Evolutionary conservation across 805 yeast genomes (phyloP), one percentile per base, ranked within the genome.

Genomic region (Metschnikowia peoriensis): DNA sequence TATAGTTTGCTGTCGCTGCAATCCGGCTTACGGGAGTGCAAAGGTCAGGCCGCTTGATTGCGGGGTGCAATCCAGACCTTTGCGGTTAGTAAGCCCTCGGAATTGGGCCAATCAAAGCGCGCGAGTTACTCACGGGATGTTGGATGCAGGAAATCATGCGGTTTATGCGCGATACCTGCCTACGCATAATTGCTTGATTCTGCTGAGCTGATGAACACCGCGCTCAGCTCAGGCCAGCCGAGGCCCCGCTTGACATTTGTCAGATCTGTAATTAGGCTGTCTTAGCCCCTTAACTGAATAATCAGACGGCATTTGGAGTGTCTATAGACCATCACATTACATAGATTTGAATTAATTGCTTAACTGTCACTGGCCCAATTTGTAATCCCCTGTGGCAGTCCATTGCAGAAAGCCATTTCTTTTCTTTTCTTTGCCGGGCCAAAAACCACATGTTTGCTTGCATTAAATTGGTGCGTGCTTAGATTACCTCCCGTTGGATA

Each of bases 21-120:
- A 9, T 10, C 6, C 10, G 14, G 35, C 14, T 29, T 17, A 22
- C 32, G 49, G 27, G 34, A 14, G 34, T 22, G 28, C 6, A 12
- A 16, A 27, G 44, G 35, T 32, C 35, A 32, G 35, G 35, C 35
- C 35, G 22, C 35, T 9, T 12, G 35, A 49, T 52, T 48, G 52
- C 50, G 55, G 55, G 55, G 55, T 11, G 41, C 29, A 29, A 45
- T 45, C 57, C 52, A 55, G 59, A 38, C 56, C 49, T 16, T 35
- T 40, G 27, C n/a, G 14, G 44, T 53, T 50, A 50, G 50, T 50
- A 50, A 55, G 49, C 58, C 43, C 28, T 39, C 46, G 38, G 16
- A 11, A 9, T 10, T 28, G 28, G 38, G 55, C 52, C 54, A 51
- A 51, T 51, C 22, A 28, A 16, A 37, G 42, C 41, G 41, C 52